phyloP scores from a whole-genome alignment of 2,329 filamentous ascomycete genomes.

The Fusarium kyushuense region DNA sequence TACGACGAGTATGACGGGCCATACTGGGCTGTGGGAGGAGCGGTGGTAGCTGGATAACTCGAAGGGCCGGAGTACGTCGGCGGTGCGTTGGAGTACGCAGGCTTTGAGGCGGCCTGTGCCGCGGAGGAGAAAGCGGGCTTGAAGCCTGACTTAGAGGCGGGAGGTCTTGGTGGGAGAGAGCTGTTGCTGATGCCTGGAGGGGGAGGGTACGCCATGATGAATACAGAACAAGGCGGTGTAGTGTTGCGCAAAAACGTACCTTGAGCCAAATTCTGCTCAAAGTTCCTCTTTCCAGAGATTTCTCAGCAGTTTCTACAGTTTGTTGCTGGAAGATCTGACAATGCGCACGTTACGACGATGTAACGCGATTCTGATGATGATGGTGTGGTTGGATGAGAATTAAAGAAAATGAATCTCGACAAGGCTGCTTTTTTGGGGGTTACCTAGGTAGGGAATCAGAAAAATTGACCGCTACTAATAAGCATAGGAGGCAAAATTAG shows the following conservation, averaged over 20 bases:
- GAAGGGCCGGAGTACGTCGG: constrained; percentile 49
- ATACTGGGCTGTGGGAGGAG: constrained; percentile 57
- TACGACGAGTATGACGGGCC: constrained; percentile 58
- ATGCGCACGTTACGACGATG: constrained; percentile 8
- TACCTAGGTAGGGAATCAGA: no score
- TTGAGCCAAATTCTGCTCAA: constrained; percentile 60
- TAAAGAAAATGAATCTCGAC: constrained; percentile 33
- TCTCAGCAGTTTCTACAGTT: constrained; percentile 12
- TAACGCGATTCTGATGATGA: constrained; percentile 11
- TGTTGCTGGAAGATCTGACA: not conserved
- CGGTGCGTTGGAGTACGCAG: constrained; percentile 53
- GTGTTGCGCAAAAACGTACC: constrained; percentile 60
- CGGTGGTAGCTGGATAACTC: constrained; percentile 52
- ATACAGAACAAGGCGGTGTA: constrained; percentile 55
- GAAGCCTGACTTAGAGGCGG: constrained; percentile 65
- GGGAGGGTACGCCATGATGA: constrained; percentile 88
- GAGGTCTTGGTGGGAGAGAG: constrained; percentile 80
- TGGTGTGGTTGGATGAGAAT: constrained; percentile 27
- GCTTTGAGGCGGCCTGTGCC: constrained; percentile 50
- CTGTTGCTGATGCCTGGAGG: constrained; percentile 75
- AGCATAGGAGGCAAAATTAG: no score
- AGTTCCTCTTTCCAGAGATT: constrained; percentile 42
- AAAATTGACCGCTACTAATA: no score
- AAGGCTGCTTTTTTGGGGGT: constrained; percentile 23
- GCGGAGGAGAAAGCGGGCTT: constrained; percentile 64